Evolutionary conservation across 106 monocot genomes (phyloP), one percentile per base, ranked within the genome.

Genomic region (Acanthochlamys bracteata): DNA sequence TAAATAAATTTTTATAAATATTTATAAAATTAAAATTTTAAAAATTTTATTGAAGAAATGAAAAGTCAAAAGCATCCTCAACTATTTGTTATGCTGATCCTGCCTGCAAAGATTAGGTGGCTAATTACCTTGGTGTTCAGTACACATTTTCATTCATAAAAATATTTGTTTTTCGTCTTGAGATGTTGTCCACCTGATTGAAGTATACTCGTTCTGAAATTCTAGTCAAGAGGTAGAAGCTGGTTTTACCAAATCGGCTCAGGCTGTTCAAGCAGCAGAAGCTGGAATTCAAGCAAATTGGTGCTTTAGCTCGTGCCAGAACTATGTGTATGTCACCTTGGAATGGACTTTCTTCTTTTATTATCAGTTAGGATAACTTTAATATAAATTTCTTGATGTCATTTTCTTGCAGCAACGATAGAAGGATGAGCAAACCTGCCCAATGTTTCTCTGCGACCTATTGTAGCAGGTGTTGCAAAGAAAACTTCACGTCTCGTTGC

Each of bases 351-450:
- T 49, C 17, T 49, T 49, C 17, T 14, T 49, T 17, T 49, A 12
- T 14, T 49, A 9, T 49, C 17, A 4, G 10, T 49, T 49, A 12
- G 49, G 49, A 49, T 49, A 49, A 2, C 12, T 25, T 26, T 20
- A 22, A 64, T 7, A 20, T 25, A 53, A 4, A 19, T 66, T 41
- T 16, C 2, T 13, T 64, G 19, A 65, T 60, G 7, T 14, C 65
- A n/a, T 74, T 51, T 64, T 7, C 56, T 24, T 74, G 24, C 93
- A 94, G 94, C 89, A 52, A 84, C 89, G 77, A 94, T 94, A 68
- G 68, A 90, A 53, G 94, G 89, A 66, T 64, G 94, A 62, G 94
- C 86, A 16, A 90, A 77, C 60, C 73, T 94, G 45, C 89, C 86
- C 3, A 62, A 73, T 47, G 79, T 94, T 11, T 77, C 84, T 45